Conservation (phyloP, 1,139 yeast species). For the Pichia sp. region DNA sequence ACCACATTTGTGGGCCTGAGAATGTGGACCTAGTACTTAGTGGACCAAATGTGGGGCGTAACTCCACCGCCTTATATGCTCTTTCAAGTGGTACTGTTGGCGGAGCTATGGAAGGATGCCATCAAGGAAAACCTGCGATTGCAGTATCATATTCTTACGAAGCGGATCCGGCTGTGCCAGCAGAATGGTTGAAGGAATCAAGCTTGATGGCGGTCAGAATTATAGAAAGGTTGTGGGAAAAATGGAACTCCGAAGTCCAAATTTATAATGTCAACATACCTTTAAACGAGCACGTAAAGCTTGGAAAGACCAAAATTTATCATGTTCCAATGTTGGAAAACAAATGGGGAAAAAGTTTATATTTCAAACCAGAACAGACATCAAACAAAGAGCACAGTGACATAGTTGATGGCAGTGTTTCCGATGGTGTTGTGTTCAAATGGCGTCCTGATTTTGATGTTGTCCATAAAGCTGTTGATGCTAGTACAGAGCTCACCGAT, state of each 20-base stretch:
- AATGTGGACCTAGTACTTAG: constrained; percentile 82
- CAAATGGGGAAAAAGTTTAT: constrained; percentile 52
- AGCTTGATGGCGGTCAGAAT: constrained; percentile 62
- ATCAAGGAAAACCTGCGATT: constrained; percentile 69
- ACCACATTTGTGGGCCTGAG: constrained; percentile 51
- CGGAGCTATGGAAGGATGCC: constrained; percentile 92
- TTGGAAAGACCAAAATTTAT: constrained; percentile 50
- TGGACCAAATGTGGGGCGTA: constrained; percentile 95
- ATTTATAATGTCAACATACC: constrained; percentile 85
- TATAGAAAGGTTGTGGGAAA: constrained; percentile 50
- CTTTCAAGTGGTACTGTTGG: constrained; percentile 96
- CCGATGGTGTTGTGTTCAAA: constrained; percentile 45
- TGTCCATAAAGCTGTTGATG: constrained; percentile 58
- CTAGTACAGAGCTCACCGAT: constrained; percentile 48
- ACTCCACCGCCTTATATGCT: constrained; percentile 84
- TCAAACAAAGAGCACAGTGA: constrained; percentile 34
- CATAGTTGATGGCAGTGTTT: constrained; percentile 42
- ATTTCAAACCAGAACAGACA: constrained; percentile 12
- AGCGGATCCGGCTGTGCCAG: constrained; percentile 46
- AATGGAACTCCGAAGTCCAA: constrained; percentile 58
- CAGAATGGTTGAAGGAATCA: constrained; percentile 56
- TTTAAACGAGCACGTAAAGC: constrained; percentile 39
- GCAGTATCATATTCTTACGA: constrained; percentile 83
- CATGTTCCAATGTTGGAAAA: constrained; percentile 79
- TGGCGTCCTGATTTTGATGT: constrained; percentile 84